Base-by-base conservation (phyloP, 139 green algal species). In the Closterium sp. region DNA sequence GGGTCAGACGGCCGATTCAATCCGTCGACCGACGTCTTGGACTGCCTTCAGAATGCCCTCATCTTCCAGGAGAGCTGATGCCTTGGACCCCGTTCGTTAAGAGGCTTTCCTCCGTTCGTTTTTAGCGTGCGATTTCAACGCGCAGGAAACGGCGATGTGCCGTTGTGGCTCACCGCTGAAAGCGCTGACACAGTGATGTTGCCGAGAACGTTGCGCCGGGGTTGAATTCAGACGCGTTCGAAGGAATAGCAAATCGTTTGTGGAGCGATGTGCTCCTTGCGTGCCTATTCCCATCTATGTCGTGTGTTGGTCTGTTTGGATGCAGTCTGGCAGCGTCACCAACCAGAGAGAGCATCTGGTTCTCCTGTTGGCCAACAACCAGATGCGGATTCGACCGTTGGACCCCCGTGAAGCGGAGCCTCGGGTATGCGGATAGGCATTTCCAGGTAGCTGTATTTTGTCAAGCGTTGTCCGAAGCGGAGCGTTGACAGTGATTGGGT, bases 271-370 rank as follows among this genome's bases (percentile, higher is more conserved):
- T n/a, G n/a, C n/a, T n/a, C n/a, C n/a, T 28, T 76, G 0, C 55
- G 55, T 76, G 23, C 38, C 12, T 76, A 76, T 28, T 3, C 16
- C 55, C 25, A 4, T 76, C 16, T 28, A 19, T 76, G 55, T 76
- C 16, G 16, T 76, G 55, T 76, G 12, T 19, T 76, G 16, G 12
- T 76, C 16, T 76, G 55, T 19, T 76, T 19, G 55, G 16, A 76
- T 90, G 84, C 91, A 93, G 91, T 30, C n/a, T 55, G 91, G 35
- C 88, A 93, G 89, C 55, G 91, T 93, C 10, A n/a, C 23, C 2
- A 93, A 93, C 69, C 91, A 93, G 91, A 84, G 91, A 10, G 91
- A 93, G 91, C 86, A 93, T 85, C 34, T 93, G 81, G 9, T 91
- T 6, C 43, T 93, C 3, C 23, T 93, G 33, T 25, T 93, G n/a